phyloP scores from a whole-genome alignment of 345 rosid genomes.

The Salix caprea region DNA sequence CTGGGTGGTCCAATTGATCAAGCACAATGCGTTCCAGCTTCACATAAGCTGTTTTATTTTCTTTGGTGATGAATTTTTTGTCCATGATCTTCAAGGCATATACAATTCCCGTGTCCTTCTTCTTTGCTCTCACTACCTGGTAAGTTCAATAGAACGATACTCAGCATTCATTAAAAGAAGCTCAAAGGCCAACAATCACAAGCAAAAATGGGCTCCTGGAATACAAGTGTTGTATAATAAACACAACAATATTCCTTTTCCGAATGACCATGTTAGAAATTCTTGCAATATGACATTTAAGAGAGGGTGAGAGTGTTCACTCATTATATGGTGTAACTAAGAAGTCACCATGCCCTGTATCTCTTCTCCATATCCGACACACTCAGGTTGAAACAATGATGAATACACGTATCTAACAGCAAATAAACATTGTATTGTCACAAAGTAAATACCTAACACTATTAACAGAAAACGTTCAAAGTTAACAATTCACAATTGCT shows the following conservation, averaged over 20 bases:
- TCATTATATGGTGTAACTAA: neutral
- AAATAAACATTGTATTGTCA: neutral
- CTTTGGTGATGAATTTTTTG: constrained; percentile 94
- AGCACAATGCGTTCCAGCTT: constrained; percentile 93
- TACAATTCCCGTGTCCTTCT: constrained; percentile 75
- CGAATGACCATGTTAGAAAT: neutral
- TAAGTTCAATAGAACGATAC: constrained; percentile 10
- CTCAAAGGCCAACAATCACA: neutral
- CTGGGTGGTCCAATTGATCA: constrained; percentile 96
- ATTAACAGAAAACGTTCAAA: neutral
- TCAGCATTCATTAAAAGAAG: constrained; percentile 6
- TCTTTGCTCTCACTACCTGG: constrained; percentile 96
- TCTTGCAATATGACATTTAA: neutral
- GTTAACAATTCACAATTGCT: no score
- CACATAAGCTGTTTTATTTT: constrained; percentile 93
- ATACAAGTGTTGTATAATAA: neutral
- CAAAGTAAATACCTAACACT: neutral
- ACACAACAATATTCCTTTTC: neutral
- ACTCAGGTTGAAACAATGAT: neutral
- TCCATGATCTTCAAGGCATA: constrained; percentile 99
- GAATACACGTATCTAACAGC: neutral
- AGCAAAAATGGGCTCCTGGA: neutral
- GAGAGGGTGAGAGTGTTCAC: neutral
- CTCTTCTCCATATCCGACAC: neutral
- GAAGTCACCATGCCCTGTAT: neutral